Evolutionary conservation across 2,329 filamentous ascomycete species (phyloP).

Genomic region (Colletotrichum godetiae): DNA sequence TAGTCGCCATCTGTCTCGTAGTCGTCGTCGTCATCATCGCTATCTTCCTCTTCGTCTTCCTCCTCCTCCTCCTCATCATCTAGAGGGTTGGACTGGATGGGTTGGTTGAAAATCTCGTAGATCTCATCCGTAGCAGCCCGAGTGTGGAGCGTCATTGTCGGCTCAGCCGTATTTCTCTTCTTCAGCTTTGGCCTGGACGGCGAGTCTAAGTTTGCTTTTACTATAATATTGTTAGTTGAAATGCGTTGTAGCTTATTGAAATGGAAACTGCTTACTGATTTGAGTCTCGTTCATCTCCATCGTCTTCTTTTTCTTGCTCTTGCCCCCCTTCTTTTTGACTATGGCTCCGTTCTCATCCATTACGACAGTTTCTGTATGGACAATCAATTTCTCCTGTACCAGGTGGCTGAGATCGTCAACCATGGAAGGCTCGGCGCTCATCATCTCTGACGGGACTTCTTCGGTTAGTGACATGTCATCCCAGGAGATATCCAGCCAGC

Average conservation of each 20-base stretch:
- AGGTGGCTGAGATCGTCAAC: constrained; percentile 38
- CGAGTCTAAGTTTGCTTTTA: constrained; percentile 93
- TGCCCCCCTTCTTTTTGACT: constrained; percentile 59
- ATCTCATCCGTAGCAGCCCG: constrained; percentile 96
- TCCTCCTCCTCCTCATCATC: constrained; percentile 49
- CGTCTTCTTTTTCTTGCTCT: constrained; percentile 78
- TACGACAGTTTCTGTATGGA: constrained; percentile 57
- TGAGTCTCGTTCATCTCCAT: constrained; percentile 93
- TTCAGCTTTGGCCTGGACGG: constrained; percentile 86
- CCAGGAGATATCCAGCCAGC: constrained; percentile 73
- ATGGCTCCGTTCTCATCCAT: constrained; percentile 71
- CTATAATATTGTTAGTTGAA: constrained; percentile 58
- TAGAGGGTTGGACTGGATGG: constrained; percentile 60
- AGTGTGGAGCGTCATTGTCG: constrained; percentile 99
- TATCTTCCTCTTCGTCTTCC: constrained; percentile 57
- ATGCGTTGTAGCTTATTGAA: neutral
- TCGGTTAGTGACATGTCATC: constrained; percentile 41
- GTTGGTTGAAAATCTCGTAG: constrained; percentile 96
- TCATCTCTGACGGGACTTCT: constrained; percentile 21
- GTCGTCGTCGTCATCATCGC: constrained; percentile 73
- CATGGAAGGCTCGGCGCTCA: constrained; percentile 25
- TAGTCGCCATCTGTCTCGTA: constrained; percentile 82
- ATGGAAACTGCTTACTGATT: constrained; percentile 75
- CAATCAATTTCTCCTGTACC: constrained; percentile 51
- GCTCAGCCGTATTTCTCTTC: constrained; percentile 79